Evolutionary conservation across 805 yeast species (phyloP), one percentile per base, ranked within the genome.

Genomic region (Kuraishia ogatae): DNA sequence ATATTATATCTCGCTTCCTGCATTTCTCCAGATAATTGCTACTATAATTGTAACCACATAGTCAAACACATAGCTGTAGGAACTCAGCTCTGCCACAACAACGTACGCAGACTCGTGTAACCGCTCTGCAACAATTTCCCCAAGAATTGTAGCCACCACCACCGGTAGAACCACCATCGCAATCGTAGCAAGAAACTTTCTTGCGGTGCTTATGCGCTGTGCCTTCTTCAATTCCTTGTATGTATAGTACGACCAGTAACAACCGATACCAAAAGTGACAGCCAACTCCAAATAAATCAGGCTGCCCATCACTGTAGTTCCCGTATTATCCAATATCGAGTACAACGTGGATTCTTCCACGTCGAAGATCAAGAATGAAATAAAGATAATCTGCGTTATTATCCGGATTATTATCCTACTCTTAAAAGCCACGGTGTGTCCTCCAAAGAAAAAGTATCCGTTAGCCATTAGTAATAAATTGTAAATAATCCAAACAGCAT

Each of bases 401-500:
- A 56, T n/a, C 55, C 62, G 61, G 50, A 64, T 60, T 20, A 60
- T 26, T 24, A 52, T 50, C 8, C 52, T 51, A 8, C 60, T 24
- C 51, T 57, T 59, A 23, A 53, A 39, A 2, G 54, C 47, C 19
- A 57, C 58, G 35, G 56, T 62, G 54, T 53, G 53, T 46, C 60
- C 58, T 29, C 58, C 56, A 46, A 65, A 56, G 39, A 66, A 58
- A 35, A 61, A 48, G 26, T 54, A 57, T 15, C 74, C 74, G 17
- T 64, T 60, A 17, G 67, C 58, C 26, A 70, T 55, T 48, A 70
- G 48, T 59, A 70, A 55, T 13, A 67, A 52, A 54, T 67, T 66
- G 57, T 71, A 69, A 20, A 67, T 54, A 10, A 67, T 49, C 74
- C 74, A 71, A 15, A 61, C 60, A 8, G 65, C 58, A 22, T 67